Evolutionary conservation across 2,329 filamentous ascomycete genomes (phyloP), one percentile per base, ranked within the genome.

Genomic region (Aspergillus pseudonomiae): DNA sequence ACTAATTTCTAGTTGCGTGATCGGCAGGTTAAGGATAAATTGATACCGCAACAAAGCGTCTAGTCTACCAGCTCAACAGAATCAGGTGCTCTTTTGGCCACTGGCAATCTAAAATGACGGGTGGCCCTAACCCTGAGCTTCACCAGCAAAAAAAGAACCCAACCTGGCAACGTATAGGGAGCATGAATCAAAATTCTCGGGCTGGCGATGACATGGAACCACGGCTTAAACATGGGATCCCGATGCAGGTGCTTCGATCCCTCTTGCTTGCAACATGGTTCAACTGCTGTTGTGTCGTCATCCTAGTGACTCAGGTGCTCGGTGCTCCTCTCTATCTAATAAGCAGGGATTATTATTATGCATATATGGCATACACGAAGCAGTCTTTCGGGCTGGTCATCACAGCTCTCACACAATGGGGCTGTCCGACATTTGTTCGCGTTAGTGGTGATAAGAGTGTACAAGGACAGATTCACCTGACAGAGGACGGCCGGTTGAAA

Each of bases 301-400:
- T 81, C 67, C 81, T 84, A 65, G 81, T 80, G 45, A 88, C 86
- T 6, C 88, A 89, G 68, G 78, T 88, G 63, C 77, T 89, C 53
- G 87, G 88, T 19, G 80, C 84, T 10, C 87, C 87, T 0, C 75
- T 89, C 36, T 89, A 89, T 71, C 74, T 88, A 59, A 83, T 88
- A 71, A 85, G 87, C 68, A 84, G 83, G 60, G 80, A 85, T 54
- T 88, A 85, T 70, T 89, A 88, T 74, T 86, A 89, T 71, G 81
- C 82, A 11, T 89, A 87, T 71, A 89, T 89, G 84, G 85, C 87
- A 26, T 85, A 86, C 72, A 89, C 88, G 21, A 89, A 89, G 73
- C 84, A 88, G 73, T 86, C 83, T 6, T 89, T 89, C 72, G 87
- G 85, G 0, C 79, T 90, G n/a, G 79, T 88, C 26, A 83, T 88